Evolutionary conservation across 495 filamentous ascomycete genomes (phyloP).

Genomic region (Apodospora peruviana): DNA sequence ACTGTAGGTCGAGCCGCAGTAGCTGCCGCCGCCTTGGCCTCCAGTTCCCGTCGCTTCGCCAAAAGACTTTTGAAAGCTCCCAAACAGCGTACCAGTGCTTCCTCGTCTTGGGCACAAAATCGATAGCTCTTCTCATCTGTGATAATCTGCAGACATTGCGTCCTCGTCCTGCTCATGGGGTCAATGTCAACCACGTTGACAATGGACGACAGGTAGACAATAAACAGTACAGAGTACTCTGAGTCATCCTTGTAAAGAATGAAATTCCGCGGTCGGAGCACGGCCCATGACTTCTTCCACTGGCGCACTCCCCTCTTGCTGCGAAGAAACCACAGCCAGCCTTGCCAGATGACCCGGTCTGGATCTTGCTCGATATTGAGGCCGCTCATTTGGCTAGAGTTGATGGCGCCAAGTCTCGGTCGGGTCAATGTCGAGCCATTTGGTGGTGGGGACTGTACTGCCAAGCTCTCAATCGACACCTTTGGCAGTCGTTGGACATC

Average conservation of each 20-base stretch:
- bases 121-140: constrained; percentile 89
- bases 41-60: constrained; percentile 57
- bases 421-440: no score
- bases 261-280: constrained; percentile 79
- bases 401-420: constrained; percentile 34
- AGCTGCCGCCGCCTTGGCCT: constrained; percentile 31
- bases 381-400: constrained; percentile 52
- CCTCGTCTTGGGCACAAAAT: constrained; percentile 79
- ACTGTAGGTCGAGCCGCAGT: constrained; percentile 4
- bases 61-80: constrained; percentile 88
- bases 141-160: constrained; percentile 86
- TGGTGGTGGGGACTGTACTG: constrained; percentile 33
- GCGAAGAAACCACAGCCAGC: constrained; percentile 80
- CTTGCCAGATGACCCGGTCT: constrained; percentile 83
- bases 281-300: constrained; percentile 93
- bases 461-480: constrained; percentile 39
- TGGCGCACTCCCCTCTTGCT: constrained; percentile 82
- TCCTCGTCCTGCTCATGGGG: constrained; percentile 76
- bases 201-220: constrained; percentile 72
- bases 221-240: constrained; percentile 82
- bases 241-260: constrained; percentile 89
- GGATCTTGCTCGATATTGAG: constrained; percentile 48
- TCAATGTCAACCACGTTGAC: constrained; percentile 93
- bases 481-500: constrained; percentile 38
- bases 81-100: constrained; percentile 74